Evolutionary conservation across 2,329 filamentous ascomycete species (phyloP).

Genomic region (Elsinoe ampelina): DNA sequence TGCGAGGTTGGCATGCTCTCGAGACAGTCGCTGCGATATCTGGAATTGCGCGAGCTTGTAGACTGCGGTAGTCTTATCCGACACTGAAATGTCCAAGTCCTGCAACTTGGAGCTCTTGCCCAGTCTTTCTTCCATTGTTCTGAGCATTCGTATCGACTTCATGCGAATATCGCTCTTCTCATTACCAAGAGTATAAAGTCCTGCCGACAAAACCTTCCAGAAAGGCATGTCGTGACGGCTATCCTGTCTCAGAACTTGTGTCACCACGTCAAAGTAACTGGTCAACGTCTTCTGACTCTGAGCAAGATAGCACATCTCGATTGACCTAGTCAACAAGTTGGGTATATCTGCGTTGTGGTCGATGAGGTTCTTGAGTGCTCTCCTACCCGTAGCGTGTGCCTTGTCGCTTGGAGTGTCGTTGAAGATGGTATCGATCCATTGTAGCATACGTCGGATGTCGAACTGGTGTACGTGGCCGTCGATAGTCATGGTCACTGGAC

Average conservation of each 20-base stretch:
- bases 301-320: conserved; percentile 80
- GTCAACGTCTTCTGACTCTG: conserved; percentile 75
- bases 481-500: conserved; percentile 75
- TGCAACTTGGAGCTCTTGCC: conserved; percentile 82
- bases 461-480: conserved; percentile 86
- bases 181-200: conserved; percentile 85
- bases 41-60: conserved; percentile 98
- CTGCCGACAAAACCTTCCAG: conserved; percentile 82
- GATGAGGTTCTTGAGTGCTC: conserved; percentile 82
- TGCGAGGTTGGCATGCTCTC: conserved; percentile 78
- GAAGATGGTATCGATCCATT: conserved; percentile 94
- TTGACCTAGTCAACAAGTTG: conserved; percentile 78
- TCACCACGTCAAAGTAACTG: conserved; percentile 91
- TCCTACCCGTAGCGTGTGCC: conserved; percentile 79
- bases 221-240: conserved; percentile 76
- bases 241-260: conserved; percentile 67
- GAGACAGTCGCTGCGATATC: conserved; percentile 80
- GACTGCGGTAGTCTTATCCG: conserved; percentile 94
- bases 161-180: conserved; percentile 81
- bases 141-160: conserved; percentile 73
- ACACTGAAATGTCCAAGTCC: conserved; percentile 96
- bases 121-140: conserved; percentile 73
- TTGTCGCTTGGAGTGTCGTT: conserved; percentile 74
- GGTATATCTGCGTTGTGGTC: conserved; percentile 81
- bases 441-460: conserved; percentile 82